Base-by-base conservation (phyloP, 805 yeast genomes). In the Saturnispora galanensis region DNA sequence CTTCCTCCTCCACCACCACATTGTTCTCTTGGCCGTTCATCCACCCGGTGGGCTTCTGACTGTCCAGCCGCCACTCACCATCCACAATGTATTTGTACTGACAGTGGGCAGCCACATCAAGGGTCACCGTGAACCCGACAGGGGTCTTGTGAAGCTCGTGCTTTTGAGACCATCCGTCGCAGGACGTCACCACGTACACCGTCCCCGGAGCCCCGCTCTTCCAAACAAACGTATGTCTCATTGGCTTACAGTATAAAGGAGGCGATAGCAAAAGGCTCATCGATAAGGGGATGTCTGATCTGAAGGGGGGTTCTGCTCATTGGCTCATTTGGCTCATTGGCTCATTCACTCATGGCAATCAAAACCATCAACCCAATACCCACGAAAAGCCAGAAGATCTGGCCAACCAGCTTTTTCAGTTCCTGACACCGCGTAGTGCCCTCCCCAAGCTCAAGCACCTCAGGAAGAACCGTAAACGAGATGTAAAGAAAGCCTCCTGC, bases 401-500 rank as follows among this genome's bases (percentile, higher is more conserved):
- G 87, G 3, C 59, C 55, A 3, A 67, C 4, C 34, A 72, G 73
- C 38, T 62, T 68, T 30, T 52, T 41, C 6, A 67, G 34, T 49
- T 71, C 80, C 30, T 63, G 57, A 7, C 47, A 42, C 51, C 70
- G 67, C 10, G 70, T 52, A 13, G 63, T 59, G 6, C 59, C 60
- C 4, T 50, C 48, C 15, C 60, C 63, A 3, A 71, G 51, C 53
- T 74, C 79, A 38, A 83, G 60, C 17, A 83, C 59, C 54, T 82
- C 87, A 1, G 93, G 90, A 33, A 83, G 74, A n/a, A 83, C 82
- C 38, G 84, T 82, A 17, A 81, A 80, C 7, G 84, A 85, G 49
- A 83, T 79, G 56, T 83, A 83, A 18, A 83, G 58, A 55, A 83
- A 79, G 6, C 85, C 84, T 49, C 90, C 93, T 1, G 88, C 84